Percentiles rank a stretch among this genome's conserved stretches.
Conservation (phyloP, 495 filamentous ascomycete genomes). For the Aspergillus carlsbadensis region DNA sequence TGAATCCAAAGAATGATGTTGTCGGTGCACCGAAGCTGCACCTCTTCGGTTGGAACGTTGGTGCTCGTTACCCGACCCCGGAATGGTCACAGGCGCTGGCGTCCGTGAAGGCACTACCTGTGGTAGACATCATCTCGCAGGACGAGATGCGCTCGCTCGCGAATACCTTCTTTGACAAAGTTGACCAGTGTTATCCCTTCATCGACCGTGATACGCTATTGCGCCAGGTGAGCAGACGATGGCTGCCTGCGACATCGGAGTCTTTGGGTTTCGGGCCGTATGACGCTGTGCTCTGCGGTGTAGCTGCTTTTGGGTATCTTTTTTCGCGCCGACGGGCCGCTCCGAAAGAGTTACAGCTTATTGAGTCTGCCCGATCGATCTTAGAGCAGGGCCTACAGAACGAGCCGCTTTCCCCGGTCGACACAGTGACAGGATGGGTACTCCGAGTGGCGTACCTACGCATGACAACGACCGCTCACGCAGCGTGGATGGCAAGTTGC, state of each 20-base stretch:
- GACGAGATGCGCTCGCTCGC: slow-evolving; percentile 42
- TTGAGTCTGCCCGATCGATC: slow-evolving; percentile 41
- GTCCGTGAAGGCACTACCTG: slow-evolving; percentile 13
- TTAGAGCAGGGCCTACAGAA: slow-evolving; percentile 41
- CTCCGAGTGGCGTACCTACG: slow-evolving; percentile 53
- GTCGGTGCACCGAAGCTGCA: slow-evolving; percentile 51
- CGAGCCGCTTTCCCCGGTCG: slow-evolving; percentile 34
- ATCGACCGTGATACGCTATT: slow-evolving; percentile 40
- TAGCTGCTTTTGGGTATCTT: slow-evolving; percentile 47
- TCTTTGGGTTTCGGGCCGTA: slow-evolving; percentile 28
- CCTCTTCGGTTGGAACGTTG: slow-evolving; percentile 57
- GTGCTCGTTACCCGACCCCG: slow-evolving; percentile 35
- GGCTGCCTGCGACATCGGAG: slow-evolving; percentile 24
- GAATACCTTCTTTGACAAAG: slow-evolving; percentile 48
- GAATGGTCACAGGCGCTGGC: slow-evolving; percentile 13
- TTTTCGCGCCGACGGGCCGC: slow-evolving; percentile 41
- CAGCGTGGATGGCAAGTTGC: slow-evolving; percentile 56
- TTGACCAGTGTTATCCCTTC: slow-evolving; percentile 52
- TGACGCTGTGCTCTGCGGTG: slow-evolving; percentile 47
- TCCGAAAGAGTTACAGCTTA: slow-evolving; percentile 32
- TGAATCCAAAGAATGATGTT: slow-evolving; percentile 52
- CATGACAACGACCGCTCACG: slow-evolving; percentile 51
- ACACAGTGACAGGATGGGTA: slow-evolving; percentile 50
- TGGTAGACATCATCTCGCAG: slow-evolving; percentile 41
- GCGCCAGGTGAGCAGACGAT: slow-evolving; percentile 34